phyloP scores from a whole-genome alignment of 1,284 basidiomycete species.

The Apiotrichum domesticum region DNA sequence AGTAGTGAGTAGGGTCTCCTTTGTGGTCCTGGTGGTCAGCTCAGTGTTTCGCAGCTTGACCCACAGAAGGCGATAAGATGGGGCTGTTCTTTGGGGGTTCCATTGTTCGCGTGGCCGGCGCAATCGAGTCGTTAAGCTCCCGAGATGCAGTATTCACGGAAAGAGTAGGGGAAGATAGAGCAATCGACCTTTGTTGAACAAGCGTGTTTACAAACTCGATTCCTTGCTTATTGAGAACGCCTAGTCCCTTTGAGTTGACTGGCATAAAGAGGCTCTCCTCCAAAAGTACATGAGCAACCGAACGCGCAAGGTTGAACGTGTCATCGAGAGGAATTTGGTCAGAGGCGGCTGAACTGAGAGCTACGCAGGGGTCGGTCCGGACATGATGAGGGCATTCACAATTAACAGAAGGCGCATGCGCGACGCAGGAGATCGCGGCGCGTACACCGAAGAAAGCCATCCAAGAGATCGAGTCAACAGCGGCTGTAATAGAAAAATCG shows the following conservation, averaged over 20 bases:
- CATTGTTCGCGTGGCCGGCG: too few species aligned
- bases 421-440: background rate
- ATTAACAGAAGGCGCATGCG: background rate
- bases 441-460: background rate
- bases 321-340: background rate
- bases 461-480: background rate
- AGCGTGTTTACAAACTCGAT: background rate
- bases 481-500: background rate
- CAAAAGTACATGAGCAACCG: background rate
- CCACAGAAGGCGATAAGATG: too few species aligned
- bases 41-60: too few species aligned
- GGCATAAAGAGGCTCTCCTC: background rate
- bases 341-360: too few species aligned
- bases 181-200: background rate
- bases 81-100: too few species aligned
- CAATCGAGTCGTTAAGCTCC: too few species aligned
- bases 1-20: too few species aligned
- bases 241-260: background rate
- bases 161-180: too few species aligned
- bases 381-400: constrained; percentile 1
- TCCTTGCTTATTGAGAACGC: background rate
- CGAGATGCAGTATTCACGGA: too few species aligned
- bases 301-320: background rate
- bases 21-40: too few species aligned
- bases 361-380: background rate